Conservation (phyloP, 257 asterid genomes). For the Eustoma russellianum region DNA sequence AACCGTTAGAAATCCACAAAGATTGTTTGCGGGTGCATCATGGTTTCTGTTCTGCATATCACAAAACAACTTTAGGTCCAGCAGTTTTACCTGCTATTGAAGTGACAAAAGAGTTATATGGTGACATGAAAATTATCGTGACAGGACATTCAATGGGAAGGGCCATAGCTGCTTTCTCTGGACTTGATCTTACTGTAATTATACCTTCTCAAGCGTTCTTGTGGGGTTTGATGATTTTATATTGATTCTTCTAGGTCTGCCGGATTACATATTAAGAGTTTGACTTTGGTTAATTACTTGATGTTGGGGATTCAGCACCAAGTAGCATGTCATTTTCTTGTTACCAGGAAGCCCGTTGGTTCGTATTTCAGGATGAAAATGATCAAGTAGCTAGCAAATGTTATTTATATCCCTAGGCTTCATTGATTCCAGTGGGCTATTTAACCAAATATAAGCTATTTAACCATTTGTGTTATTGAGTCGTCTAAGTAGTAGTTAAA, state of each 20-base stretch:
- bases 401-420: too few relatives aligned
- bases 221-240: not conserved
- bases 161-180: conserved; percentile 90
- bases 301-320: too few relatives aligned
- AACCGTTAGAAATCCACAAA: too few relatives aligned
- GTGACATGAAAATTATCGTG: conserved; percentile 48
- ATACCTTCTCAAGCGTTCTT: conserved; percentile 1
- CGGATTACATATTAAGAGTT: too few relatives aligned
- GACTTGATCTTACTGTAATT: conserved; percentile 70
- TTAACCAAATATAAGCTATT: too few relatives aligned
- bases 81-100: conserved; percentile 56
- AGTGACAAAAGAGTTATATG: conserved; percentile 45
- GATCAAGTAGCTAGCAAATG: too few relatives aligned
- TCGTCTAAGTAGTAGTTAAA: too few relatives aligned
- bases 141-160: conserved; percentile 99
- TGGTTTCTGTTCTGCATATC: conserved; percentile 84
- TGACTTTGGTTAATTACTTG: too few relatives aligned
- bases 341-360: not conserved
- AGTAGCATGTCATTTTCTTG: too few relatives aligned
- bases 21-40: conserved; percentile 92
- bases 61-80: conserved; percentile 69
- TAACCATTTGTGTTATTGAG: too few relatives aligned
- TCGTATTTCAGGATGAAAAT: too few relatives aligned
- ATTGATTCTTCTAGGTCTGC: not conserved
- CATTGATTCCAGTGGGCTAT: too few relatives aligned